Base-by-base conservation (phyloP, 2,329 filamentous ascomycete genomes). In the Nothopassalora personata region DNA sequence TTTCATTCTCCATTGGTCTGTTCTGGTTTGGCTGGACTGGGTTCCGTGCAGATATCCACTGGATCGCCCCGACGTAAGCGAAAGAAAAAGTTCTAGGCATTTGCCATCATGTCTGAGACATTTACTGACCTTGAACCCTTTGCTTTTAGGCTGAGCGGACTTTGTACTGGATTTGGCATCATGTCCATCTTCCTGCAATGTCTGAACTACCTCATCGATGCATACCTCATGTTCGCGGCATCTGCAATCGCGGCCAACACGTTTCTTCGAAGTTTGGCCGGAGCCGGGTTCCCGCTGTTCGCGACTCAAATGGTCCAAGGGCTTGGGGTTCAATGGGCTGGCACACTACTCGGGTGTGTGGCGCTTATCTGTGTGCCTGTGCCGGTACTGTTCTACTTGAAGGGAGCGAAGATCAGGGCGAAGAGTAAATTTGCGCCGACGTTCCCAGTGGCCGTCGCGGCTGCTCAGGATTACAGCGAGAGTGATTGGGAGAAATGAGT, bases 231-330 rank as follows among this genome's bases (percentile, higher is more conserved):
- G 73, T 75, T 80, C 53, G 74, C 75, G 7, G 66, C 67, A 0
- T 68, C 66, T 9, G 66, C 69, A 1, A 67, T 72, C 9, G 74
- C 74, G 1, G 74, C 71, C 3, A 76, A 76, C 57, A 73, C 71
- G 39, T 65, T 72, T 51, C 71, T 77, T 67, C 74, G 79, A n/a
- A 77, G 74, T 15, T 67, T 81, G 34, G 77, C 78, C 31, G 80
- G 79, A 27, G 79, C 77, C 13, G 74, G 73, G 3, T 82, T 82
- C 66, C 81, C 81, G 0, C 75, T 83, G 0, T 83, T 68, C 64
- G 79, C 79, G 0, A 79, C 76, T 0, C 80, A 83, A 63, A 83
- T 83, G 81, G 82, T 82, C 63, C 60, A 81, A 7, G 76, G 76
- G 15, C 76, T 81, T 67, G 79, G 49, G 1, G 28, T 51, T 13